Percentiles rank a stretch among this genome's conserved stretches.
phyloP scores from a whole-genome alignment of 1,284 basidiomycete genomes.

The Fomitopsis pinicola region DNA sequence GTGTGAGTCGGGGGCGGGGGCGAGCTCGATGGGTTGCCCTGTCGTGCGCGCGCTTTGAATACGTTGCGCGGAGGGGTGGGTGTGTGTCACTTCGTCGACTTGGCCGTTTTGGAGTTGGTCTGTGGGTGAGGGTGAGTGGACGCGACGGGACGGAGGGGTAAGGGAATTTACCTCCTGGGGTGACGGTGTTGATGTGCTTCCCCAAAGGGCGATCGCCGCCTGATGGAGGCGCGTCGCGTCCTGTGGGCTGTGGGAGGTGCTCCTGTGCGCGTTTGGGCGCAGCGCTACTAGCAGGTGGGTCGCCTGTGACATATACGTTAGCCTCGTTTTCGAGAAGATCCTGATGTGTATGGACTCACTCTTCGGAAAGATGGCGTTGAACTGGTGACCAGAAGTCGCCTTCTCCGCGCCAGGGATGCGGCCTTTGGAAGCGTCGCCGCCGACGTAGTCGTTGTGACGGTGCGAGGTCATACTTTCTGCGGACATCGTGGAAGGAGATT shows the following conservation, averaged over 20 bases:
- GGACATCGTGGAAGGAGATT: constrained; percentile 11
- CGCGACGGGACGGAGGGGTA: not conserved
- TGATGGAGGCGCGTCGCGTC: constrained; percentile 20
- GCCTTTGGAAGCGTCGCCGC: constrained; percentile 20
- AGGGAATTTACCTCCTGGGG: constrained; percentile 13
- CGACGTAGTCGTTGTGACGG: constrained; percentile 29
- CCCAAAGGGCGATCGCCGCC: constrained; percentile 12
- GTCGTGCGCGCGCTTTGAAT: constrained; percentile 11
- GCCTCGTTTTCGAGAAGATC: not conserved
- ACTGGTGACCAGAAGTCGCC: constrained; percentile 25
- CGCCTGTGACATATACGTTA: not conserved
- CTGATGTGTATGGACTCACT: constrained; percentile 7
- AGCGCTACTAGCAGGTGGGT: constrained; percentile 2
- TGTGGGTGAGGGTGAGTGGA: not conserved
- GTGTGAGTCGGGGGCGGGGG: constrained; percentile 24
- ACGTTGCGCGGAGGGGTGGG: constrained; percentile 8
- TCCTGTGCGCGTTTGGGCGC: constrained; percentile 17
- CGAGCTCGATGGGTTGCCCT: constrained; percentile 6
- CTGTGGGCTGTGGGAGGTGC: constrained; percentile 25
- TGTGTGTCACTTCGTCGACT: not conserved
- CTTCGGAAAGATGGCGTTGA: constrained; percentile 19
- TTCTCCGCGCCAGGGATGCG: constrained; percentile 26
- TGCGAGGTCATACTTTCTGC: constrained; percentile 13
- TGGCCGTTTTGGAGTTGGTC: constrained; percentile 15
- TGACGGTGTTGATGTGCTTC: constrained; percentile 1